Evolutionary conservation across 495 filamentous ascomycete genomes (phyloP), one percentile per base, ranked within the genome.

Genomic region (Penicillium malachiteum): DNA sequence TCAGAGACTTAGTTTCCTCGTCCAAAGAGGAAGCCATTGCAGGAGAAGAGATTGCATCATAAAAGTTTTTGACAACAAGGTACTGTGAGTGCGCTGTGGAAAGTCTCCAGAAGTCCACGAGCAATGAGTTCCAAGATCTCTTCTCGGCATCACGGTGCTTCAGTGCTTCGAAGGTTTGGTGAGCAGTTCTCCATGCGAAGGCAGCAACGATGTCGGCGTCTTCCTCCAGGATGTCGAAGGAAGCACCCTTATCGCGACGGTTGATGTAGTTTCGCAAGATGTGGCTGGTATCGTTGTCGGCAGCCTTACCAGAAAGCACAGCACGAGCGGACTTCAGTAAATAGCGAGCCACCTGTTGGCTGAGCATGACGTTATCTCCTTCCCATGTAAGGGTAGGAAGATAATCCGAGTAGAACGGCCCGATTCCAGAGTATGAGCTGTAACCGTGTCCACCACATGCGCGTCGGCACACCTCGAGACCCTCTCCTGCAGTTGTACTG

Each of bases 321-420:
- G 82, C 74, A 39, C 85, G 81, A 3, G 85, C 85, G 43, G 83
- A 81, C 72, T 86, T 86, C 46, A 86, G 72, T 37, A 86, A 75
- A 60, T 89, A 89, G 58, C 86, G 78, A 4, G 86, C 84, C n/a
- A 89, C 87, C 73, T 91, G 88, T 62, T 90, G 88, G 34, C 85
- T 86, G 44, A 90, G 72, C 84, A 90, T 89, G 64, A 87, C 89
- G 72, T 90, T 90, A 67, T 90, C 88, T 39, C 87, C 85, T 44
- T 76, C 74, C 74, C 73, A 78, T 11, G 87, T 90, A 26, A 84
- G 76, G 0, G 85, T 87, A 16, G 87, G 84, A 0, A 89, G 74
- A 64, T 88, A 86, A 59, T 88, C 84, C 7, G 87, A 73, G 65
- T 88, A 90, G 74, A 80, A 83, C 7, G 79, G 60, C 4, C 84